phyloP scores from a whole-genome alignment of 2,329 filamentous ascomycete genomes.

The Colletotrichum sp. region DNA sequence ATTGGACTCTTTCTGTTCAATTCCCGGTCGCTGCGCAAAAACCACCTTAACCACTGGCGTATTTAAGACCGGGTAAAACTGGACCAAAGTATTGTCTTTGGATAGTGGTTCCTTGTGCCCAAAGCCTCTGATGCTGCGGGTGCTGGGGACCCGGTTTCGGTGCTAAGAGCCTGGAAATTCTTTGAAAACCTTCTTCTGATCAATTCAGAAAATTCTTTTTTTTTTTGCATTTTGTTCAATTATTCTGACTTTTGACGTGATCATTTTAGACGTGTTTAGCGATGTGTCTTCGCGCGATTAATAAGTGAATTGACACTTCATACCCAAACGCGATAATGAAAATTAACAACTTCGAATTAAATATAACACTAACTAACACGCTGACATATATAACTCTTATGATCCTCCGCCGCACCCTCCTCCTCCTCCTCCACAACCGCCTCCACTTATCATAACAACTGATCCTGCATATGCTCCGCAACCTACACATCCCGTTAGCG shows the following conservation, averaged over 20 bases:
- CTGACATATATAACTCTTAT: fast-evolving
- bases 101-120: background rate
- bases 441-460: background rate
- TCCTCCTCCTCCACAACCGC: background rate
- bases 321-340: fast-evolving
- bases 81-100: background rate
- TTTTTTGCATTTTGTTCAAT: background rate
- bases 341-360: background rate
- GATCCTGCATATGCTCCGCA: background rate
- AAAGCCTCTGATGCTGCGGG: background rate
- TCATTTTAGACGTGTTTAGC: background rate
- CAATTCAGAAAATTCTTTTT: background rate
- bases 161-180: background rate
- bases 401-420: background rate
- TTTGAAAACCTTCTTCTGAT: background rate
- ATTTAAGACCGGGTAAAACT: too few relatives aligned
- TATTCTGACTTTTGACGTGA: fast-evolving
- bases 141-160: background rate
- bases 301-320: background rate
- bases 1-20: background rate
- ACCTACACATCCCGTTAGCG: background rate
- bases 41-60: background rate
- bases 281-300: background rate
- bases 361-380: background rate
- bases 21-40: background rate